These are phyloP conservation scores for Nannochloropsis gaditana DNA, from an alignment of 108 stramenopile genomes.

Conservation along the genomic window DNA sequence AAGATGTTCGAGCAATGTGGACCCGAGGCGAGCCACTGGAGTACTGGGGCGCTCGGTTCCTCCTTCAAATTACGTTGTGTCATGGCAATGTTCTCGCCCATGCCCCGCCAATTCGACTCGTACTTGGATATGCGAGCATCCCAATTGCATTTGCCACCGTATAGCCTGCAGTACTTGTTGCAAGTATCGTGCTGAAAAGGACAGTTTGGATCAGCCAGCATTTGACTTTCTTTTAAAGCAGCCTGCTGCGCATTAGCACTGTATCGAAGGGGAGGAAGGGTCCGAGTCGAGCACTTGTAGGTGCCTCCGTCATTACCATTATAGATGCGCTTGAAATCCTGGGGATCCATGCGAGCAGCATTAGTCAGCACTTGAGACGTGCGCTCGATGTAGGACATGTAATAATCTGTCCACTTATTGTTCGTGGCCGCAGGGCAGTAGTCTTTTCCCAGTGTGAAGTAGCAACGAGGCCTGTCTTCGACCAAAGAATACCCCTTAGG, in stretches of 20 bases:
- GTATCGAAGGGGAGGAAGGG: not conserved
- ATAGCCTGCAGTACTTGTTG: not conserved
- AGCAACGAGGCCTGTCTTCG: not conserved
- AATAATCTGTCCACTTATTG: not conserved
- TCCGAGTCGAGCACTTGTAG: not conserved
- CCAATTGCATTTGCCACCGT: not conserved
- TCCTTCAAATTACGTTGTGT: not conserved
- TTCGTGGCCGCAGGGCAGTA: slow-evolving; percentile 2
- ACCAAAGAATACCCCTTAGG: slow-evolving; percentile 11
- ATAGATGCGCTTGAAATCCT: not conserved
- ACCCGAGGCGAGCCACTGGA: not conserved
- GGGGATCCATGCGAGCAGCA: slow-evolving; percentile 2
- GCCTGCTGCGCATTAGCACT: not conserved
- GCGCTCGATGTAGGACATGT: slow-evolving; percentile 9
- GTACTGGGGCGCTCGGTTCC: not conserved
- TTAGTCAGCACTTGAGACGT: slow-evolving; percentile 13
- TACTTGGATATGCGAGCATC: not conserved
- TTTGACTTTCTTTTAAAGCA: not conserved
- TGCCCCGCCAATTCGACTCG: not conserved
- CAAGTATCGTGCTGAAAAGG: not conserved
- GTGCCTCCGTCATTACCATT: slow-evolving; percentile 11
- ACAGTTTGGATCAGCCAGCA: not conserved
- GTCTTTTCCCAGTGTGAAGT: not conserved
- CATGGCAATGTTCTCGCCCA: not conserved
- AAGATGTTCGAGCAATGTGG: not conserved